phyloP scores from a whole-genome alignment of 495 filamentous ascomycete species.

The Durotheca rogersii region DNA sequence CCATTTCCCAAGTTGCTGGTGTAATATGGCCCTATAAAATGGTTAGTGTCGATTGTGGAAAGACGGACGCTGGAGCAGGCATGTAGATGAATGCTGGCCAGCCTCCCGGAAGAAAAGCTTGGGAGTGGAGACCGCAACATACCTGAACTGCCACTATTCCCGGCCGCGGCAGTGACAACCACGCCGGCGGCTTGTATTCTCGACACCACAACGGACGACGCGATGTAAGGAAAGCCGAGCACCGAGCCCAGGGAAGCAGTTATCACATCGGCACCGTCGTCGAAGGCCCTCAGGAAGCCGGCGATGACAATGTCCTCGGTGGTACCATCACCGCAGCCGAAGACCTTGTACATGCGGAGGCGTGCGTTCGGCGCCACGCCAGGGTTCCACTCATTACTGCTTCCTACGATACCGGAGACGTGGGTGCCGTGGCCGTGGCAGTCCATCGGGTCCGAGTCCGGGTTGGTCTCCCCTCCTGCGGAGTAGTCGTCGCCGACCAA shows the following conservation, averaged over 20 bases:
- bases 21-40: too few species aligned
- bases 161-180: constrained; percentile 30
- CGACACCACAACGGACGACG: constrained; percentile 14
- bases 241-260: constrained; percentile 40
- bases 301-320: constrained; percentile 40
- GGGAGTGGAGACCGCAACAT: too few species aligned
- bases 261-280: constrained; percentile 49
- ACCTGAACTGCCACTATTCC: constrained; percentile 31
- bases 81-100: too few species aligned
- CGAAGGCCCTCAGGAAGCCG: constrained; percentile 44
- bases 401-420: constrained; percentile 29
- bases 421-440: constrained; percentile 49
- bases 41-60: too few species aligned
- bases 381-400: constrained; percentile 30
- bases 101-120: too few species aligned
- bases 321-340: constrained; percentile 35
- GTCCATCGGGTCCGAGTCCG: constrained; percentile 16
- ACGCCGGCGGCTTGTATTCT: constrained; percentile 28
- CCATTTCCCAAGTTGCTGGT: too few species aligned
- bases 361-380: constrained; percentile 52
- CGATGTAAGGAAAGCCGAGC: too few species aligned
- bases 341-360: constrained; percentile 46
- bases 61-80: too few species aligned
- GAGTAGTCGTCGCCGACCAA: constrained; percentile 37
- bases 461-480: constrained; percentile 11